Evolutionary conservation across 768 basidiomycete species (phyloP), one percentile per base, ranked within the genome.

Genomic region (Tricholoma flavovirens): DNA sequence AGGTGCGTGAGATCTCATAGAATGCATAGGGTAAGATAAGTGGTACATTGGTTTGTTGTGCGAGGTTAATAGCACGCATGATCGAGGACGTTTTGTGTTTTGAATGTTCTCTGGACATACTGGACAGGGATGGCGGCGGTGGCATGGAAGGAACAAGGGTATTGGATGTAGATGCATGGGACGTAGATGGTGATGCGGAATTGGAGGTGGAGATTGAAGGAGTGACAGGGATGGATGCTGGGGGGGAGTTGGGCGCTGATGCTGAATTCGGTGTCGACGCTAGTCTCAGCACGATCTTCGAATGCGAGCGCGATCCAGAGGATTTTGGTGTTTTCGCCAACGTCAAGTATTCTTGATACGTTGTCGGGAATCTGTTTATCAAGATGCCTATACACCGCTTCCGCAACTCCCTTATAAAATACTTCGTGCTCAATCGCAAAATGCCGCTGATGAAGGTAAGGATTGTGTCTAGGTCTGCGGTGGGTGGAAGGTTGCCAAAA

Each of bases 361-460:
- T 73, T 11, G 67, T 59, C 8, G 77, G 77, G 42, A 79, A 69
- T 26, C 71, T 71, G 30, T 66, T 55, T 14, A 74, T 69, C 35
- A 85, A 72, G 50, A 83, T 70, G 32, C 73, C 59, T 29, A 83
- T 76, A 56, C 81, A 83, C 19, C 79, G 77, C 30, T 73, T 67
- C 12, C 84, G 80, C 12, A 85, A 74, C 51, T 76, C 71, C 2
- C 71, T 67, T 26, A 85, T 75, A 64, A 83, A 67, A 57, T 86
- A 86, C 63, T 86, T 86, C 26, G 82, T 83, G 59, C 80, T 73
- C n/a, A 86, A 70, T n/a, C 81, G 79, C 1, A 86, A 71, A 53
- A 85, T 81, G 9, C 82, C 83, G 1, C 76, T 68, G 15, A 81
- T 66, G 56, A 77, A 77, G 6, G 62, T 59, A 26, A 80, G 74